phyloP scores from a whole-genome alignment of 306 rosid genomes.

The Casuarina cunninghamiana region DNA sequence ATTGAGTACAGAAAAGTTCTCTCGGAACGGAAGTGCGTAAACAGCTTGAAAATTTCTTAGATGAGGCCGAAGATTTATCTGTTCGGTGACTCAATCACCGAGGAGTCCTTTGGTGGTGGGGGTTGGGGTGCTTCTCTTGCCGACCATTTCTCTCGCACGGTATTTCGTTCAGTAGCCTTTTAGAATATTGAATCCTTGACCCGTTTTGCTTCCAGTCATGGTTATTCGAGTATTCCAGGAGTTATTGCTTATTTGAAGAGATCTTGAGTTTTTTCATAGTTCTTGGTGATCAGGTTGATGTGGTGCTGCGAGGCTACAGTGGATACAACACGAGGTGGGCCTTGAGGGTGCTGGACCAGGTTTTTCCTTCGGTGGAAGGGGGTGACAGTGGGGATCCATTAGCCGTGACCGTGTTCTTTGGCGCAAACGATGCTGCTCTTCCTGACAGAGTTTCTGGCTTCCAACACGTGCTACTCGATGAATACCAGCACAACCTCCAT shows the following conservation, averaged over 20 bases:
- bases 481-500: conserved; percentile 64
- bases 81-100: conserved; percentile 88
- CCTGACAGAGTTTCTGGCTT: conserved; percentile 63
- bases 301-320: conserved; percentile 78
- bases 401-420: conserved; percentile 78
- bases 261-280: conserved; percentile 20
- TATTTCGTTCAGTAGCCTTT: conserved; percentile 11
- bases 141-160: conserved; percentile 73
- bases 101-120: conserved; percentile 54
- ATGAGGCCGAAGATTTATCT: conserved; percentile 77
- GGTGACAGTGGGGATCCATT: conserved; percentile 44
- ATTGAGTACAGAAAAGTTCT: no score
- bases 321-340: conserved; percentile 93
- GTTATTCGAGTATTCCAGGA: neutral
- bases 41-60: neutral
- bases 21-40: no score
- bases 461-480: conserved; percentile 74
- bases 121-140: conserved; percentile 96
- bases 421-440: conserved; percentile 88
- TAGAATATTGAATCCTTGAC: neutral
- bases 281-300: conserved; percentile 53
- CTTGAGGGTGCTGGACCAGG: conserved; percentile 61
- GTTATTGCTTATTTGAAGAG: conserved; percentile 4
- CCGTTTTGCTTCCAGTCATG: neutral
- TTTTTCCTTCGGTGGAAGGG: conserved; percentile 43